Base-by-base conservation (phyloP, 306 rosid genomes). In the Trifolium subterraneum region DNA sequence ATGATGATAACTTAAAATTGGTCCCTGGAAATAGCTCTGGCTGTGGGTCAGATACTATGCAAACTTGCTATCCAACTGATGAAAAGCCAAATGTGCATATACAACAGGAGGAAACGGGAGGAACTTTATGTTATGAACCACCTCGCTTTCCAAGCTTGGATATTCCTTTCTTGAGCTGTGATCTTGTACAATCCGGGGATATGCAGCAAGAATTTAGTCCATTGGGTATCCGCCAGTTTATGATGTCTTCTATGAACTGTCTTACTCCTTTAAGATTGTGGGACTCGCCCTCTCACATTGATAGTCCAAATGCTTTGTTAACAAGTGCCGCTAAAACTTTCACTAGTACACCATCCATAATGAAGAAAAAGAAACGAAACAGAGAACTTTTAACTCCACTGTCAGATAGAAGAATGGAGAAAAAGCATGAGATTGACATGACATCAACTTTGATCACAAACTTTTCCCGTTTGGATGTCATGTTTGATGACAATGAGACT, bases 201-300 rank as follows among this genome's bases (percentile, higher is more conserved):
- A 86, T 87, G 89, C 99, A 88, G 81, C 99, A 95, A 86, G 99
- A 95, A 52, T 95, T 90, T 73, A 95, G 99, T 80, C 99, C 99
- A 9, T 88, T 95, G 2, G 99, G 99, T 65, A 95, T 95, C 64
- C 98, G 99, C 67, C 97, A 87, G 84, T 87, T 92, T 45, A 87
- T 88, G 96, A 87, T 90, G 93, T 84, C 98, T 62, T 92, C 98
- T 70, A 83, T 86, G 90, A 92, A 90, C 86, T 87, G 92, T 78
- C 92, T 88, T 25, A 87, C 98, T 70, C 98, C 99, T 70, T 89
- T 86, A 77, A 95, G 89, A 87, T 74, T 90, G 76, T 95, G 98
- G 97, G 96, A 92, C 68, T 92, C 97, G 1, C 99, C 99, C 67
- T 78, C 91, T 73, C 88, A 68, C 6, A 88, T 82, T 23, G 54